Evolutionary conservation across 1,284 basidiomycete genomes (phyloP), one percentile per base, ranked within the genome.

Genomic region (Coniferiporia sulphurascens): DNA sequence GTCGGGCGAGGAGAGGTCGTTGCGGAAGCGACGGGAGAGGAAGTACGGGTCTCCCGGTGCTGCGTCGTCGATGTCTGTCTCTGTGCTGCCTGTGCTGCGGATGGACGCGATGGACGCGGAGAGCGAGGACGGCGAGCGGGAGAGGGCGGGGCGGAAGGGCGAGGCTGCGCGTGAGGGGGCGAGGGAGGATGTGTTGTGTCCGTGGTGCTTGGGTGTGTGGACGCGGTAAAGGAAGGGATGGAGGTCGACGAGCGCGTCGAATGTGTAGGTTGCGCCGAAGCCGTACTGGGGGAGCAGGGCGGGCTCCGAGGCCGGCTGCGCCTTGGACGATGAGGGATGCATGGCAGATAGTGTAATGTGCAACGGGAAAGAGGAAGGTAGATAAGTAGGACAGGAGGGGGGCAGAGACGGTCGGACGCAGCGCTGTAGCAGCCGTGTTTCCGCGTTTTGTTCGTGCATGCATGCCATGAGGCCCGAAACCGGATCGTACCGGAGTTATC

Each of bases 171-270:
- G 71, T 62, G 90, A 88, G 67, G 78, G 84, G 4, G 82, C 78
- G 67, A 86, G 80, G 13, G 74, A 71, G 60, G 22, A 81, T 1
- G 81, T 77, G 43, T 74, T 74, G 56, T 27, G 27, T 5, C 78
- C 74, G 66, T 82, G 87, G 32, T 46, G 51, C 46, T 59, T 59
- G 44, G 88, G 88, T 27, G 87, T 88, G 69, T 90, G 83, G 12
- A 90, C 82, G 44, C 88, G 86, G 74, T 87, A 90, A 65, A 90
- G 78, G 71, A 88, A 89, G 38, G 78, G 83, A 67, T 89, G 89
- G 59, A 78, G 75, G 58, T 78, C 73, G 63, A 85, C 70, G 38
- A 90, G 79, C 48, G 72, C 74, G 58, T 81, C 78, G 69, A 89
- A 90, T 50, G 80, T 75, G 67, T 80, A 74, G 62, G 85, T 81